Base-by-base conservation (phyloP, 78 protist species). In the slime mould (Dictyostelium discoideum) region DNA sequence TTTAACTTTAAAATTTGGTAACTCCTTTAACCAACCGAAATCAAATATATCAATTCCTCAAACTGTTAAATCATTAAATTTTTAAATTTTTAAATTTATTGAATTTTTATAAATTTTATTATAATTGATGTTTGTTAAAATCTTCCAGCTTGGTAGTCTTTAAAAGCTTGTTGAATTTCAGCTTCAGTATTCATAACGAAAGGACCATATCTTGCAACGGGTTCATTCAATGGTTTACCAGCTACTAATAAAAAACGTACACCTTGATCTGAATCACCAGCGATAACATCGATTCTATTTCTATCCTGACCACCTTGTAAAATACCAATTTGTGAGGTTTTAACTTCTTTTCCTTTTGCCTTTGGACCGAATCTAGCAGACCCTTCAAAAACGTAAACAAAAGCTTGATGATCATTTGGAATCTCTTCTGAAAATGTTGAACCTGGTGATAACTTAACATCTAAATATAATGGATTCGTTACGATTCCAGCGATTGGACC, bases 171-270 rank as follows among this genome's bases (percentile, higher is more conserved):
- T 32, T 3, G 1, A 72, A 98, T 84, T 96, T 98, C 98, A 29
- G 63, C 92, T 76, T 92, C 83, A 39, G 98, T 97, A 96, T 98
- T 98, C 98, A 98, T 98, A 60, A 98, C 98, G 26, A 98, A 97
- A 3, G 99, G 99, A 6, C 99, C 99, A 40, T 85, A 80, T 60
- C 86, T 72, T 8, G 96, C 98, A 13, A 98, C 50, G 39, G 97
- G 97, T 93, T 97, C 98, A 14, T 84, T 44, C 3, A 94, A 42
- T 26, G 98, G 98, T 69, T 14, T 14, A 1, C 96, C 96, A 1
- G 95, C 97, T 5, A 93, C 63, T 14, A 96, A 50, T 73, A 97
- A 39, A 77, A 92, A 92, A 16, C 96, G 37, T 22, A 77, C 44
- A 29, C 87, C 97, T 32, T 44, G 88, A 37, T 69, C 77, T 11